A percentile compares a stretch with the other conserved stretches of the same genome.
These are phyloP conservation scores for Parietichytrium sp. DNA, from an alignment of 108 stramenopile genomes.

Conservation along the genomic window DNA sequence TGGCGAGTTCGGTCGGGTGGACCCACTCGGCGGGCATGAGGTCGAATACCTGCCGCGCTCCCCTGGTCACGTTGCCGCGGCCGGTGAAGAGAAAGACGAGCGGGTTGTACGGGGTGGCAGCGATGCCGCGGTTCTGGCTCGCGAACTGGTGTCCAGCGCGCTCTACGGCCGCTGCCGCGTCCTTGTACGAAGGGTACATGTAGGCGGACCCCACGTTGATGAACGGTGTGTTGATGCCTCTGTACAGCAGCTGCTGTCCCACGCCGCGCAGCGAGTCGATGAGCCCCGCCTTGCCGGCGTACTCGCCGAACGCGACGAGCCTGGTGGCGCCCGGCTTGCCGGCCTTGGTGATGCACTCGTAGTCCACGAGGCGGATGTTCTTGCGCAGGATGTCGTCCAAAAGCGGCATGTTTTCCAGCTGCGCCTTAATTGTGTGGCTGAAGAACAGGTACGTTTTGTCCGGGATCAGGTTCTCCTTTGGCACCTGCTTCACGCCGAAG, in stretches of 20 bases:
- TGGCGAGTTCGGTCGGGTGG: conserved; percentile 61
- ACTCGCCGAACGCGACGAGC: conserved; percentile 82
- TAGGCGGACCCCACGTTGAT: conserved; percentile 68
- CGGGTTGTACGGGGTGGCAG: conserved; percentile 50
- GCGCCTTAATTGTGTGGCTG: conserved; percentile 61
- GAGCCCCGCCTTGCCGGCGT: conserved; percentile 80
- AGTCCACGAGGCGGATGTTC: conserved; percentile 74
- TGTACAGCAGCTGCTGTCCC: conserved; percentile 71
- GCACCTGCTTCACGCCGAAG: conserved; percentile 78
- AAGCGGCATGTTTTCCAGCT: conserved; percentile 69
- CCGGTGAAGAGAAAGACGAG: conserved; percentile 73
- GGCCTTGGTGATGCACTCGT: conserved; percentile 70
- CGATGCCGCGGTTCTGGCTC: conserved; percentile 49
- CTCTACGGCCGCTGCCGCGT: conserved; percentile 56
- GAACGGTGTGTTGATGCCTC: conserved; percentile 71
- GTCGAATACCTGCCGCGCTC: conserved; percentile 71
- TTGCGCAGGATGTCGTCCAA: conserved; percentile 66
- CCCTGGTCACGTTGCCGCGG: conserved; percentile 71
- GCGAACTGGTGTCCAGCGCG: conserved; percentile 52
- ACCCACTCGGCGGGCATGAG: conserved; percentile 76
- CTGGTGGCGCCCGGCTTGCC: conserved; percentile 54
- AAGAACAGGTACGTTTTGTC: conserved; percentile 78
- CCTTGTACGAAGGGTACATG: conserved; percentile 67
- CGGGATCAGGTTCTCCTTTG: conserved; percentile 52
- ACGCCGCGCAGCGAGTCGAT: conserved; percentile 73